phyloP scores from a whole-genome alignment of 257 asterid species.

The Ligustrum vulgare region DNA sequence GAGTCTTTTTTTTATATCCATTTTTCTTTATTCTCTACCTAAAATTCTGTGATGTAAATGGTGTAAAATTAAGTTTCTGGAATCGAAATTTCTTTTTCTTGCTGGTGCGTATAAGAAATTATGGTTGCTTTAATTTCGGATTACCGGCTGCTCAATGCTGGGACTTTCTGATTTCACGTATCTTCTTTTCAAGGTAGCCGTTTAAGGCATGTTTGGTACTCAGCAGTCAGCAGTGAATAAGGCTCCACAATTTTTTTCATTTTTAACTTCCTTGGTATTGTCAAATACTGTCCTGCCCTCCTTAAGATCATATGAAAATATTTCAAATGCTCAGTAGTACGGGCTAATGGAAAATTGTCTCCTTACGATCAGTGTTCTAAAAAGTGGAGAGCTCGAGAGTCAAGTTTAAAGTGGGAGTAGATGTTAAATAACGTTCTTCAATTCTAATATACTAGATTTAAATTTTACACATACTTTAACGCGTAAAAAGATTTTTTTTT shows the following conservation, averaged over 20 bases:
- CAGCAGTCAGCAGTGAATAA: not conserved
- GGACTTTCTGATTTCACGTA: not conserved
- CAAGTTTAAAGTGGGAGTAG: too few species aligned
- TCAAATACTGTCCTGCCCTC: not conserved
- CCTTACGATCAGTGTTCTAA: too few species aligned
- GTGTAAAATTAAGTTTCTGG: conserved; percentile 32
- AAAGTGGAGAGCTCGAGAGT: too few species aligned
- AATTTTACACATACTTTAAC: too few species aligned
- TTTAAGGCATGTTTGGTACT: not conserved
- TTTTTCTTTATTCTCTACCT: conserved; percentile 15
- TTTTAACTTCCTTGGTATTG: not conserved
- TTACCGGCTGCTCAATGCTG: not conserved
- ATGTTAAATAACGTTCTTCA: too few species aligned
- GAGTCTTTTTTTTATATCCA: conserved; percentile 19
- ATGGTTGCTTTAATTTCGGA: not conserved
- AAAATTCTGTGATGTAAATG: conserved; percentile 33
- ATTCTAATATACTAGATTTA: too few species aligned
- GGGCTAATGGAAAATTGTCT: too few species aligned
- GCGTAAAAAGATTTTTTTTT: too few species aligned
- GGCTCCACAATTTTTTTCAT: not conserved
- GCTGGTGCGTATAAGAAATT: not conserved
- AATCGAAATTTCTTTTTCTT: conserved; percentile 20
- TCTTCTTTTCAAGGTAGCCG: too few species aligned
- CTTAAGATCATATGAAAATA: too few species aligned
- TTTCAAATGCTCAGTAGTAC: too few species aligned